These are phyloP conservation scores for Amanita molliuscula DNA, from an alignment of 768 basidiomycete species.

Conservation along the genomic window DNA sequence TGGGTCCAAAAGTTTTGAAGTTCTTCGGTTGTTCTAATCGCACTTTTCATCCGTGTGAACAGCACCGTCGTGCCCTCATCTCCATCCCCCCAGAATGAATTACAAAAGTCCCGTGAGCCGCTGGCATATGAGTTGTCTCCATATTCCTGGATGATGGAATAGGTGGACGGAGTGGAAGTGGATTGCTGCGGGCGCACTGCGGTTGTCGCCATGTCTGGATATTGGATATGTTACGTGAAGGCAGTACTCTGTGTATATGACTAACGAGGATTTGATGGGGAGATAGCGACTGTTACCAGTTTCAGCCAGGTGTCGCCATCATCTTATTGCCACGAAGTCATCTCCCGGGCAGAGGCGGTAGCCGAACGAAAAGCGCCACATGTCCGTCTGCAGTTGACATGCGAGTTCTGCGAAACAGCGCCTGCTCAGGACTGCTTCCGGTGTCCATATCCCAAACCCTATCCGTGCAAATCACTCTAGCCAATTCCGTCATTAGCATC, in stretches of 20 bases:
- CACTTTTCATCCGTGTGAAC: slow-evolving; percentile 80
- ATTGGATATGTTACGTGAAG: neutral
- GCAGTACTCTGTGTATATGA: neutral
- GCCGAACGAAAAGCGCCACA: neutral
- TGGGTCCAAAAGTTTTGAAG: slow-evolving; percentile 86
- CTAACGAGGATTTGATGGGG: neutral
- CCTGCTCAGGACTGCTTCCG: too few relatives aligned
- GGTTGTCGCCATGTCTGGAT: slow-evolving; percentile 25
- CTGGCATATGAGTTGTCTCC: slow-evolving; percentile 33
- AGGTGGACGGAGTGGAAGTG: slow-evolving; percentile 60
- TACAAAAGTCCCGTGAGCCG: slow-evolving; percentile 69
- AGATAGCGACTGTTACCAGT: neutral
- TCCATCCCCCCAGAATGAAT: slow-evolving; percentile 87
- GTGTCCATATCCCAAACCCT: too few relatives aligned
- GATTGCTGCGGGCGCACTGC: slow-evolving; percentile 60
- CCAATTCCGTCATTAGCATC: too few relatives aligned
- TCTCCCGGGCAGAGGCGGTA: neutral
- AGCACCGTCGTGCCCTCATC: slow-evolving; percentile 87
- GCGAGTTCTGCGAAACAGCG: too few relatives aligned
- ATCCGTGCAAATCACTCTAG: too few relatives aligned
- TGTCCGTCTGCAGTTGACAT: too few relatives aligned
- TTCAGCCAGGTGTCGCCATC: neutral
- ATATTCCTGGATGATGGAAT: slow-evolving; percentile 40
- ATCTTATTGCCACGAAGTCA: neutral
- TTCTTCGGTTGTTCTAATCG: slow-evolving; percentile 81